Conservation (phyloP, 805 yeast genomes). For the Starmera quercuum region DNA sequence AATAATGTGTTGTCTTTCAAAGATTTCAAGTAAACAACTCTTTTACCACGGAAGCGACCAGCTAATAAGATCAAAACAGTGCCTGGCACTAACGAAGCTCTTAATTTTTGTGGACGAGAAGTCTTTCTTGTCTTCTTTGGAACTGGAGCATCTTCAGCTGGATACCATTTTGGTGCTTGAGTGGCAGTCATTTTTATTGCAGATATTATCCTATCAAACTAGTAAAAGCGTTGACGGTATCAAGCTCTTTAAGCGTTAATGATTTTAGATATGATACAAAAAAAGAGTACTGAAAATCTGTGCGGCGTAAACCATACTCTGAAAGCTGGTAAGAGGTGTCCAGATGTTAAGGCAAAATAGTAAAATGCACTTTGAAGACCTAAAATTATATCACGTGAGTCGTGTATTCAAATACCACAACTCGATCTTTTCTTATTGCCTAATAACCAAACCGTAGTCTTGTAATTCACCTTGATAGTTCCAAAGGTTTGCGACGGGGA, state of each 20-base stretch:
- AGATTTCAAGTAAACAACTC: conserved; percentile 95
- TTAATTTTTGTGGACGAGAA: conserved; percentile 87
- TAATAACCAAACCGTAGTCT: conserved; percentile 17
- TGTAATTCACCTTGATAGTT: conserved; percentile 14
- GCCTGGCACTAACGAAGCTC: conserved; percentile 96
- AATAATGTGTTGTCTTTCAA: conserved; percentile 96
- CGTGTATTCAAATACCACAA: too few species aligned
- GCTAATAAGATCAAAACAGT: conserved; percentile 95
- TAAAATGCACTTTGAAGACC: too few species aligned
- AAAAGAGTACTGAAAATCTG: too few species aligned
- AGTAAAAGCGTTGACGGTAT: too few species aligned
- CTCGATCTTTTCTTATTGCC: too few species aligned
- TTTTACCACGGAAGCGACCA: conserved; percentile 99
- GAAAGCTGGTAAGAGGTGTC: too few species aligned
- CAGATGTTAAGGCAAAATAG: too few species aligned
- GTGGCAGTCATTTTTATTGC: conserved; percentile 14
- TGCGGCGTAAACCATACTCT: too few species aligned
- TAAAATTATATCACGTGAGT: too few species aligned
- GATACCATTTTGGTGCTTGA: conserved; percentile 88
- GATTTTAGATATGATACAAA: too few species aligned
- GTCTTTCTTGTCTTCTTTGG: conserved; percentile 88
- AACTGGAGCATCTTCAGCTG: conserved; percentile 84
- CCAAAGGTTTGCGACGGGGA: conserved; percentile 23
- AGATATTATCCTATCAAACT: too few species aligned
- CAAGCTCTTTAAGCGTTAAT: too few species aligned